phyloP scores from a whole-genome alignment of 148 eudicot genomes.

The Polygonum aviculare region DNA sequence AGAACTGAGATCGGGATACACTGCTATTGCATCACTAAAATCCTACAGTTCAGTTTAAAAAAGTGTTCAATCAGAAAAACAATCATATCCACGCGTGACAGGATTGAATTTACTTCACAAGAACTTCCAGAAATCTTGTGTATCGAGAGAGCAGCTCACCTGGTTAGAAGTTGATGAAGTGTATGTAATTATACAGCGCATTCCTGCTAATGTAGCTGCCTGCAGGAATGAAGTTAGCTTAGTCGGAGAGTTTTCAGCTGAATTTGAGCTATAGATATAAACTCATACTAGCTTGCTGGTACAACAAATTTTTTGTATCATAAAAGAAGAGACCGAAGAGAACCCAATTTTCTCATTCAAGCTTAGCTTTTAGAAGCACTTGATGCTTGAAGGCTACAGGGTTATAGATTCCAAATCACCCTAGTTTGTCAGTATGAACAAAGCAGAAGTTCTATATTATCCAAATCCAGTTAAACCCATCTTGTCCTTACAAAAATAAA shows the following conservation, averaged over 20 bases:
- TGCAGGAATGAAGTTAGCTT: conserved; percentile 20
- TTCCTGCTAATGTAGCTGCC: conserved; percentile 96
- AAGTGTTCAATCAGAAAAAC: neutral
- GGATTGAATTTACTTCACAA: neutral
- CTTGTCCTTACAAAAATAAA: neutral
- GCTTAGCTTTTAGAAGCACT: too few species aligned
- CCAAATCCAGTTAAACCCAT: neutral
- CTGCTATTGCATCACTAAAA: conserved; percentile 70
- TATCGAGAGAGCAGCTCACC: conserved; percentile 26
- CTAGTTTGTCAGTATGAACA: neutral
- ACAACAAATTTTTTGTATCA: too few species aligned
- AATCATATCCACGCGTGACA: neutral
- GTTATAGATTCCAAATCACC: neutral
- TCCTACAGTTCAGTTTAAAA: conserved; percentile 32
- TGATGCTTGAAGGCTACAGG: neutral
- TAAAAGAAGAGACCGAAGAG: too few species aligned
- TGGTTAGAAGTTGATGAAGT: conserved; percentile 85
- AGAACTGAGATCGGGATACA: conserved; percentile 73
- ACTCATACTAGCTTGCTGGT: neutral
- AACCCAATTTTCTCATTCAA: too few species aligned
- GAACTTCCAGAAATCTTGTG: neutral
- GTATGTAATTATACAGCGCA: conserved; percentile 77
- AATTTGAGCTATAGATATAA: neutral
- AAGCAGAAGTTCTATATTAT: neutral
- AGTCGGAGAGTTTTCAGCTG: neutral